phyloP scores from a whole-genome alignment of 257 asterid species.

The Lycium ferocissimum region DNA sequence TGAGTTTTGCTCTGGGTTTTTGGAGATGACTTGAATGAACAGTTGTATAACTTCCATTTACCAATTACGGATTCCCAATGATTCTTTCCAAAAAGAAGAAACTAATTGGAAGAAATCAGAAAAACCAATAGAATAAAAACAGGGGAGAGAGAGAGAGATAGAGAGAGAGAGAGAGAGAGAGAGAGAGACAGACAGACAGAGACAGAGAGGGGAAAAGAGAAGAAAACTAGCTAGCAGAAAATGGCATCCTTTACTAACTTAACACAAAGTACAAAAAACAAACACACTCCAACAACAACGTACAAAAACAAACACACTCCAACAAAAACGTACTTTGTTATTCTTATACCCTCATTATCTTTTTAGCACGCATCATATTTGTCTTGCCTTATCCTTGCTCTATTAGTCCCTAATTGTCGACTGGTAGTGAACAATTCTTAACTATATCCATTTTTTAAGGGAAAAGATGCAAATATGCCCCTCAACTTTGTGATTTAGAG shows the following conservation, averaged over 20 bases:
- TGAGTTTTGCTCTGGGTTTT: too few species aligned
- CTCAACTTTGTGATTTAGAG: too few species aligned
- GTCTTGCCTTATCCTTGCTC: background rate
- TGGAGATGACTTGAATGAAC: background rate
- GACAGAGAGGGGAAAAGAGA: background rate
- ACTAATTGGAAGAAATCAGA: background rate
- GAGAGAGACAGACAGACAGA: too few species aligned
- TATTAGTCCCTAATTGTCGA: background rate
- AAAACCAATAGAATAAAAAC: background rate
- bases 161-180: too few species aligned
- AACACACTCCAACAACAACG: too few species aligned
- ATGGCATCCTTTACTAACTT: constrained; percentile 16
- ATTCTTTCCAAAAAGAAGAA: background rate
- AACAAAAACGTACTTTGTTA: background rate
- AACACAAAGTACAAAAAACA: background rate
- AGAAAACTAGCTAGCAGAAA: background rate
- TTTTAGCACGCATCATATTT: background rate
- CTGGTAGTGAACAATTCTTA: too few species aligned
- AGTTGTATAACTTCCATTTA: constrained; percentile 8
- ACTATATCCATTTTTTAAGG: background rate
- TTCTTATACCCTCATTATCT: background rate
- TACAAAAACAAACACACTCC: constrained; percentile 24
- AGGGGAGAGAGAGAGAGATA: too few species aligned
- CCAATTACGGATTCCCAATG: background rate
- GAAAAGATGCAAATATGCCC: too few species aligned